These are phyloP conservation scores for Cucurbita pepo DNA, from an alignment of 306 rosid genomes.

Conservation along the genomic window DNA sequence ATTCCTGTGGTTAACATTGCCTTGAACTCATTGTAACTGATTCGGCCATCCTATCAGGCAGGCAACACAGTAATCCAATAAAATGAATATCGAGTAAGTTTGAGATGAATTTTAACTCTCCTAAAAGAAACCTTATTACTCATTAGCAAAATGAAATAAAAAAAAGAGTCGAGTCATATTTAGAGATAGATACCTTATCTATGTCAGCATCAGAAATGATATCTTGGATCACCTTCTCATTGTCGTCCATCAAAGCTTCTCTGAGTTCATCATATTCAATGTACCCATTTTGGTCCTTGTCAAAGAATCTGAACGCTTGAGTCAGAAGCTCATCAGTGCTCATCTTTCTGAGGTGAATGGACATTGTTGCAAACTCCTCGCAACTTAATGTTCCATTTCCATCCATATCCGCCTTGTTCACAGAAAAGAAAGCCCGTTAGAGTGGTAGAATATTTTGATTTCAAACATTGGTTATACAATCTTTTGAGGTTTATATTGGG, in stretches of 20 bases:
- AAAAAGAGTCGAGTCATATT: background rate
- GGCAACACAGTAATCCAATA: background rate
- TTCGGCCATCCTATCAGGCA: conserved; percentile 56
- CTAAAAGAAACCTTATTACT: background rate
- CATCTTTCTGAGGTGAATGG: conserved; percentile 52
- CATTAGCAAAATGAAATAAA: background rate
- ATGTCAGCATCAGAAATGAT: conserved; percentile 70
- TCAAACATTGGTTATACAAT: background rate
- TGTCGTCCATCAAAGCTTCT: conserved; percentile 51
- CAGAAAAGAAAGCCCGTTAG: background rate
- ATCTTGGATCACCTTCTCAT: conserved; percentile 57
- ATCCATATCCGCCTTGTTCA: conserved; percentile 63
- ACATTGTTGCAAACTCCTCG: conserved; percentile 69
- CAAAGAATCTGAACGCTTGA: conserved; percentile 61
- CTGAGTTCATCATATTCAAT: conserved; percentile 85
- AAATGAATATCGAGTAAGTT: background rate
- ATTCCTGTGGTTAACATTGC: conserved; percentile 82
- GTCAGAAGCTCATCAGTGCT: conserved; percentile 61
- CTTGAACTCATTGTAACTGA: conserved; percentile 68
- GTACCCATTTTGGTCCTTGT: conserved; percentile 59
- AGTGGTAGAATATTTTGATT: background rate
- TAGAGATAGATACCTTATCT: conserved; percentile 50
- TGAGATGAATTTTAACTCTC: background rate
- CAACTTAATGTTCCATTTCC: conserved; percentile 68
- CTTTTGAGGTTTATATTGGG: background rate